Percentiles rank a stretch among this genome's conserved stretches.
Conservation (phyloP, 2,329 filamentous ascomycete species). For the Emericellopsis cladophorae region DNA sequence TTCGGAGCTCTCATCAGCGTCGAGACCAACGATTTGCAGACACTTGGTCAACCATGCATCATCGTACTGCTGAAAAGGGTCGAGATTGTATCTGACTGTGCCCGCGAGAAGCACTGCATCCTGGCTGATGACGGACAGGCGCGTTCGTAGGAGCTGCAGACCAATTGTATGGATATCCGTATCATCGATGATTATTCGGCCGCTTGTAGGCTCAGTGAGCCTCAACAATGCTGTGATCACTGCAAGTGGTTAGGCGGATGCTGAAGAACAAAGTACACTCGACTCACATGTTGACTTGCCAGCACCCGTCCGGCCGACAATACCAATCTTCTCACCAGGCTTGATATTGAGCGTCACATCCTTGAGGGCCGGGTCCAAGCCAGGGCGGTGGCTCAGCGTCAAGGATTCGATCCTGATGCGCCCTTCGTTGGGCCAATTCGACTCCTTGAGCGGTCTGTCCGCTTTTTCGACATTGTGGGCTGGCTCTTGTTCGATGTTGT, state of each 20-base stretch:
- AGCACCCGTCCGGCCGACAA: conserved; percentile 86
- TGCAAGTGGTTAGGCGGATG: not conserved
- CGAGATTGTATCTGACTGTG: conserved; percentile 57
- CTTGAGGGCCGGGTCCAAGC: conserved; percentile 68
- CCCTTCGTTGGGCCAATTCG: not conserved
- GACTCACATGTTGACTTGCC: conserved; percentile 59
- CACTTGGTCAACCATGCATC: conserved; percentile 52
- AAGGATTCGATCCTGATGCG: conserved; percentile 46
- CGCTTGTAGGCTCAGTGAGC: conserved; percentile 68
- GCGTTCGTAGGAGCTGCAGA: conserved; percentile 50
- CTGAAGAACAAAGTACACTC: not conserved
- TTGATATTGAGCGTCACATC: conserved; percentile 54
- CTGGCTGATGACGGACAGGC: conserved; percentile 55
- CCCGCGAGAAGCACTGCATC: conserved; percentile 67
- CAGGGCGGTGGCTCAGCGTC: conserved; percentile 66
- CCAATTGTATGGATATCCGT: conserved; percentile 55
- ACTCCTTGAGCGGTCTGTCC: conserved; percentile 3
- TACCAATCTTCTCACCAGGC: conserved; percentile 83
- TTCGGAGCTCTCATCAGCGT: not conserved
- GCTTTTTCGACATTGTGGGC: conserved; percentile 37
- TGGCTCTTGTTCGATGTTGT: conserved; percentile 83
- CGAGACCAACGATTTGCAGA: conserved; percentile 45
- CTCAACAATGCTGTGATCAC: conserved; percentile 78
- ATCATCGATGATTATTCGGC: conserved; percentile 53
- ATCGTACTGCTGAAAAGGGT: conserved; percentile 53